phyloP scores from a whole-genome alignment of 2,329 filamentous ascomycete species.

The Claviceps pusilla region DNA sequence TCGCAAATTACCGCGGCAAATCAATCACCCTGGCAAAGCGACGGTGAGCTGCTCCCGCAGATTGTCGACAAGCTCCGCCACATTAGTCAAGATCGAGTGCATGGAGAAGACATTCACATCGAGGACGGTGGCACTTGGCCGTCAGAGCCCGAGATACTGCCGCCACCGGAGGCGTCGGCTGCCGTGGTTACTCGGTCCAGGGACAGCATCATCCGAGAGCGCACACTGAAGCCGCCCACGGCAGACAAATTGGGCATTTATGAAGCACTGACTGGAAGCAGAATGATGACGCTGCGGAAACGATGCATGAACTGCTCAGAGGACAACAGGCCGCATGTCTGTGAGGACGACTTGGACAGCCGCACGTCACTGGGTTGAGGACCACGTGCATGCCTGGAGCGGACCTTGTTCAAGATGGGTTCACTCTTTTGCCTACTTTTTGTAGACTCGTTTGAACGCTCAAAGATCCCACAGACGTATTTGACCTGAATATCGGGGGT shows the following conservation, averaged over 20 bases:
- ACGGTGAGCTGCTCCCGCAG: conserved; percentile 10
- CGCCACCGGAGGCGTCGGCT: background rate
- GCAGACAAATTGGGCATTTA: conserved; percentile 11
- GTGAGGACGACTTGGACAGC: conserved; percentile 13
- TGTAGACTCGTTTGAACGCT: no score
- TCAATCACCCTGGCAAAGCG: conserved; percentile 2
- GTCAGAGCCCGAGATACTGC: background rate
- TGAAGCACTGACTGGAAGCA: conserved; percentile 12
- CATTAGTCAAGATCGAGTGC: conserved; percentile 12
- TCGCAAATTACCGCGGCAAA: conserved; percentile 7
- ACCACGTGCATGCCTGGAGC: background rate
- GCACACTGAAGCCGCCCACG: conserved; percentile 8
- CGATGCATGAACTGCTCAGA: conserved; percentile 17
- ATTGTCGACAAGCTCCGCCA: conserved; percentile 17
- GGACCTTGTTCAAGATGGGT: no score
- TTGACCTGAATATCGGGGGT: background rate
- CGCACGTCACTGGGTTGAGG: background rate
- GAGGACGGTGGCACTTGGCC: conserved; percentile 6
- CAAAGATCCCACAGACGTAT: no score
- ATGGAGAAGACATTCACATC: conserved; percentile 2
- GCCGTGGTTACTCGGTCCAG: conserved; percentile 4
- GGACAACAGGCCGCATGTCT: conserved; percentile 18
- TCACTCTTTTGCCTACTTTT: no score
- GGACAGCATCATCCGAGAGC: conserved; percentile 10
- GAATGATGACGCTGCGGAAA: conserved; percentile 3